phyloP scores from a whole-genome alignment of 495 filamentous ascomycete genomes.

The Podospora anserina region DNA sequence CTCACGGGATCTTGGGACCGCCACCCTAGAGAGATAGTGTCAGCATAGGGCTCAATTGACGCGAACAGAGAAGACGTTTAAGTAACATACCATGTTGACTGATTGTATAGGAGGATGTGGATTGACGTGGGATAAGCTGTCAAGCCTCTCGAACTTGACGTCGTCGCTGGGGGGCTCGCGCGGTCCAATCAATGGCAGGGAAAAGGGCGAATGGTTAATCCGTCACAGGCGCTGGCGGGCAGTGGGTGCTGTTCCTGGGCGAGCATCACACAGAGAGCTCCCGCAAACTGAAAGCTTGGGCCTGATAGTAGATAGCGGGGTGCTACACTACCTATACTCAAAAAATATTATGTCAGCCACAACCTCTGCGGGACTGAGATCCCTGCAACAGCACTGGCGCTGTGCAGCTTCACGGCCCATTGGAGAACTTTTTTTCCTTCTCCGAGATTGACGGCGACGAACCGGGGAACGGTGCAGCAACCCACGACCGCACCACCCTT shows the following conservation, averaged over 20 bases:
- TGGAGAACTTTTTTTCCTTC: constrained; percentile 35
- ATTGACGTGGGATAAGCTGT: constrained; percentile 17
- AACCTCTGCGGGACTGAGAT: constrained; percentile 17
- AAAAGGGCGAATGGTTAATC: constrained; percentile 7
- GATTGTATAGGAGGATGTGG: constrained; percentile 15
- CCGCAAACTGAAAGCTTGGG: neutral
- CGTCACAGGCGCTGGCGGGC: neutral
- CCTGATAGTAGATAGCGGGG: constrained; percentile 1
- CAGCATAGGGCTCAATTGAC: constrained; percentile 8
- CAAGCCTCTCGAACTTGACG: constrained; percentile 9
- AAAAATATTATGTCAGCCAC: constrained; percentile 26
- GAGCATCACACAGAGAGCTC: neutral
- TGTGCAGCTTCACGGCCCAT: constrained; percentile 10
- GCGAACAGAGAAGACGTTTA: neutral
- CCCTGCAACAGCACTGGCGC: constrained; percentile 21
- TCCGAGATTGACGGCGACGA: constrained; percentile 26
- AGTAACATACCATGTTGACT: constrained; percentile 34
- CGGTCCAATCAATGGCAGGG: constrained; percentile 11
- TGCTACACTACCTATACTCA: neutral
- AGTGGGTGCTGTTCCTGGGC: neutral
- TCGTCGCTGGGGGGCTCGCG: constrained; percentile 13
- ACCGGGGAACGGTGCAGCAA: constrained; percentile 12
- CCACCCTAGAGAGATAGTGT: constrained; percentile 50
- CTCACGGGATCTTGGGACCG: constrained; percentile 89
- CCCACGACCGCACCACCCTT: constrained; percentile 16